Evolutionary conservation across 192 early-diverging fungal genomes (phyloP).

Genomic region (Dispira simplex): DNA sequence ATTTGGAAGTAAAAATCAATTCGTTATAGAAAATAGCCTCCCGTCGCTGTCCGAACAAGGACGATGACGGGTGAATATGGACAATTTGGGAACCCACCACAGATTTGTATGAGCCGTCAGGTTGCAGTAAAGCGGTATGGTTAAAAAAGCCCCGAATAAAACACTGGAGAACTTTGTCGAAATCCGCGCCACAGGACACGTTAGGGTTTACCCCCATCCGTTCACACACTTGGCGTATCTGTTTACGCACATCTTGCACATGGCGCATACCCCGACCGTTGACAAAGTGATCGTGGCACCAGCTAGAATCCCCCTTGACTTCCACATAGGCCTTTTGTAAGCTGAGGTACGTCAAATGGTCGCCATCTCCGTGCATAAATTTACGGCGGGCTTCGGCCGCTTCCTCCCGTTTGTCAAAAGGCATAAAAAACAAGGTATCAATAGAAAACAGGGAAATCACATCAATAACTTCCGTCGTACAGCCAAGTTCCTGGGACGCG

Average conservation of each 20-base stretch:
- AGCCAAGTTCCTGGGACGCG: constrained; percentile 51
- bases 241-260: constrained; percentile 75
- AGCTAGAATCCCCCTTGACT: constrained; percentile 62
- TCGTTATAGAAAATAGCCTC: constrained; percentile 82
- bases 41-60: constrained; percentile 63
- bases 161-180: constrained; percentile 64
- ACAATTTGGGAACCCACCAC: constrained; percentile 46
- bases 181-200: constrained; percentile 50
- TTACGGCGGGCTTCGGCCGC: constrained; percentile 61
- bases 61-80: constrained; percentile 76
- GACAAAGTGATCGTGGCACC: constrained; percentile 91
- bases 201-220: constrained; percentile 46
- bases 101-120: constrained; percentile 68
- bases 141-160: constrained; percentile 81
- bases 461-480: constrained; percentile 78
- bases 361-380: constrained; percentile 77
- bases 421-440: constrained; percentile 78
- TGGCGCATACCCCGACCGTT: constrained; percentile 73
- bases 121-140: constrained; percentile 75
- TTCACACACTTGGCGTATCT: constrained; percentile 66
- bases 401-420: constrained; percentile 77
- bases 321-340: constrained; percentile 59
- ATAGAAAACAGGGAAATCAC: constrained; percentile 86
- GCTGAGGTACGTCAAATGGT: constrained; percentile 86
- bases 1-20: constrained; percentile 74